phyloP scores from a whole-genome alignment of 2,329 filamentous ascomycete genomes.

The Arthrobotrys iridis region DNA sequence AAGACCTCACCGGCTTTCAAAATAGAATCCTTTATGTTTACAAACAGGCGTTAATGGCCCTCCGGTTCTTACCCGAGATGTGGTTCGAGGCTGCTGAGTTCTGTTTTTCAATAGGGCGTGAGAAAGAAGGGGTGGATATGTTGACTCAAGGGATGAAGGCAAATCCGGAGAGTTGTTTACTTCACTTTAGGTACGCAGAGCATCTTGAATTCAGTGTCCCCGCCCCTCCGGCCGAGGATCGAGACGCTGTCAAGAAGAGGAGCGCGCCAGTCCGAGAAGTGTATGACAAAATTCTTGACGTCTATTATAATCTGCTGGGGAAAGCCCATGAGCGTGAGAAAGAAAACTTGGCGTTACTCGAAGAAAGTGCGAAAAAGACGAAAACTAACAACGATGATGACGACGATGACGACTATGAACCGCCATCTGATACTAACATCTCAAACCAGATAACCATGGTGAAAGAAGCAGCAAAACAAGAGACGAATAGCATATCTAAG shows the following conservation, averaged over 20 bases:
- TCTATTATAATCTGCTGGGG: slow-evolving; percentile 85
- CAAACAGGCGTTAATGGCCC: slow-evolving; percentile 89
- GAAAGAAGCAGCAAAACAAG: slow-evolving; percentile 69
- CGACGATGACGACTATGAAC: slow-evolving; percentile 64
- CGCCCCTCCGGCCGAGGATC: slow-evolving; percentile 70
- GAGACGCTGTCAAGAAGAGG: slow-evolving; percentile 70
- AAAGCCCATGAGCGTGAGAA: slow-evolving; percentile 74
- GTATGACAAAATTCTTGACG: slow-evolving; percentile 82
- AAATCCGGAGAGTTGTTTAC: slow-evolving; percentile 90
- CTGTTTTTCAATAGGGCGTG: slow-evolving; percentile 57
- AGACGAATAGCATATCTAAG: slow-evolving; percentile 79
- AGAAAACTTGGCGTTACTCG: slow-evolving; percentile 68
- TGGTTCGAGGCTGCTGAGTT: slow-evolving; percentile 68
- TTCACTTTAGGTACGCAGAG: slow-evolving; percentile 90
- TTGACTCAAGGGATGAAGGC: slow-evolving; percentile 83
- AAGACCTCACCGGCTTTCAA: slow-evolving; percentile 79
- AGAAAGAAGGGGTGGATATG: slow-evolving; percentile 73
- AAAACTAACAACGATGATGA: slow-evolving; percentile 64
- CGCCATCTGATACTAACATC: slow-evolving; percentile 66
- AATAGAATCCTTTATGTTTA: slow-evolving; percentile 88
- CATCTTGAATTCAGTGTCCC: slow-evolving; percentile 81
- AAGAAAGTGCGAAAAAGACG: slow-evolving; percentile 64
- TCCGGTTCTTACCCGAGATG: slow-evolving; percentile 93
- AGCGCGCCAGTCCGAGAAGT: slow-evolving; percentile 81
- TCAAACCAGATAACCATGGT: slow-evolving; percentile 69